Percentiles rank a stretch among this genome's conserved stretches.
Evolutionary conservation across 2,329 filamentous ascomycete species (phyloP).

Genomic region (Fusarium compactum): DNA sequence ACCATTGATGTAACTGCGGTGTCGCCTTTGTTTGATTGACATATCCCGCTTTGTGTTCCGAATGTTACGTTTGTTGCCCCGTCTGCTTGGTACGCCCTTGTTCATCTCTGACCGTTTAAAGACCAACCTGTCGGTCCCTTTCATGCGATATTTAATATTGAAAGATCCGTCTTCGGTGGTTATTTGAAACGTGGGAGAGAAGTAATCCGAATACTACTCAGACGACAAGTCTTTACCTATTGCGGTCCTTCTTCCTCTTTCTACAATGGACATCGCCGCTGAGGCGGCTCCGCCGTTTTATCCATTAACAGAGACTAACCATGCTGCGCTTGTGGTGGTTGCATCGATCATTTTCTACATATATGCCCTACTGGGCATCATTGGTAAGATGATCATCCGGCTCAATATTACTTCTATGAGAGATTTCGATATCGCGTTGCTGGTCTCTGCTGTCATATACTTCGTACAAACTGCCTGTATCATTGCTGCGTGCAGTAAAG

Average conservation of each 20-base stretch:
- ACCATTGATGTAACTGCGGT: not conserved
- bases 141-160: not conserved
- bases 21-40: slow-evolving; percentile 4
- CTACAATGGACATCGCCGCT: slow-evolving; percentile 21
- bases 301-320: slow-evolving; percentile 35
- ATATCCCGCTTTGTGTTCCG: not conserved
- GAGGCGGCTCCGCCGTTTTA: slow-evolving; percentile 40
- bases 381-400: slow-evolving; percentile 42
- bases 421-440: slow-evolving; percentile 34
- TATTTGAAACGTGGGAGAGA: not conserved
- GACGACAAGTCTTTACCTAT: not conserved
- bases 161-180: not conserved
- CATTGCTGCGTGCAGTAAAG: slow-evolving; percentile 32
- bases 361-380: slow-evolving; percentile 38
- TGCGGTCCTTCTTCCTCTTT: not conserved
- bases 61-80: slow-evolving; percentile 14
- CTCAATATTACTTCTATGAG: slow-evolving; percentile 43
- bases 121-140: not conserved
- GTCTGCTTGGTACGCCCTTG: slow-evolving; percentile 4
- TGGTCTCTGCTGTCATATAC: slow-evolving; percentile 24
- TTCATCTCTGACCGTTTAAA: slow-evolving; percentile 3
- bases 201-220: not conserved
- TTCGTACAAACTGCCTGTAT: slow-evolving; percentile 40
- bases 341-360: slow-evolving; percentile 38
- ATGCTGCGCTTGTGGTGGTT: slow-evolving; percentile 41